Evolutionary conservation across 257 asterid species (phyloP), one percentile per base, ranked within the genome.

Genomic region (Nicotiana obtusifolia): DNA sequence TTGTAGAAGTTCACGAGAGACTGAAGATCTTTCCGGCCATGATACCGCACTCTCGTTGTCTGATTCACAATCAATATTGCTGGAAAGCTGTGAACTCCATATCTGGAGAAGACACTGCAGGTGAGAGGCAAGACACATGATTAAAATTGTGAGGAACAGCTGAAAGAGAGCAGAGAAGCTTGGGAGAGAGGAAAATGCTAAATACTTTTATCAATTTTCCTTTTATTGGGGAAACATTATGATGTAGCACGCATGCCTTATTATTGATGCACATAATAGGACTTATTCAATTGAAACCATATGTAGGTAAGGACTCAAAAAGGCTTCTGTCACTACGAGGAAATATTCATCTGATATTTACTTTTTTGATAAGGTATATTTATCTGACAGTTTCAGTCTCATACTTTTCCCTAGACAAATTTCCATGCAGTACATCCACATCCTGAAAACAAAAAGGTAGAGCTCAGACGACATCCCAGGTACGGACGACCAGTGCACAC

Each of bases 61-160:
- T 84, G 89, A 81, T 87, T 83, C 81, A 83, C 86, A 77, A 91
- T 88, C 77, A 88, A 83, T 17, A 89, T 82, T 2, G 94, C 83
- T 17, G 94, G 94, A 56, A 90, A 85, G 54, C 90, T 89, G 87
- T 89, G 92, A 84, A 91, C 78, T 80, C 92, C 94, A 68, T 89
- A 84, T 86, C 87, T 87, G 19, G 94, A 91, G 81, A 91, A 88
- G 62, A 88, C 88, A 64, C 94, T 91, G 95, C 87, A 85, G 53
- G 81, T 5, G 28, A 67, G 78, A 80, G 47, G 83, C 41, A 81
- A 47, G 5, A 75, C 11, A 56, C 26, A 26, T 14, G 33, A 82
- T 41, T 53, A 80, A 77, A 47, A 15, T 47, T 26, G 41, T 7
- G 5, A 47, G 10, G 14, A 73, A 35, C 6, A 73, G 24, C 41